Evolutionary conservation across 129 eudicot species (phyloP).

Genomic region (Scalesia atractyloides): DNA sequence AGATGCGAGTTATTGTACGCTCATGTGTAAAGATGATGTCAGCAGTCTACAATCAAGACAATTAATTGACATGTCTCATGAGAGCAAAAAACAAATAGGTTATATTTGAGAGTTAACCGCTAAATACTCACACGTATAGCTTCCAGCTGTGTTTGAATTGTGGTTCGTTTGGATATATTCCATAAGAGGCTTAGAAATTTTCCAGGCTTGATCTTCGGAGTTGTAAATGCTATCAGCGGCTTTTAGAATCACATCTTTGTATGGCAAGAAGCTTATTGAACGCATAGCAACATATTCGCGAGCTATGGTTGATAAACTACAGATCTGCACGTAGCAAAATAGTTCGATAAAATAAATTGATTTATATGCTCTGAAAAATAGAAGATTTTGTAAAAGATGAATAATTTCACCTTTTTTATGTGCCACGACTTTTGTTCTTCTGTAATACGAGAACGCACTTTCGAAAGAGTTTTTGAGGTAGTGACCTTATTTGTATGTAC

Average conservation of each 20-base stretch:
- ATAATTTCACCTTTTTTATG: constrained; percentile 57
- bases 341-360: not conserved
- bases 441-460: constrained; percentile 57
- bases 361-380: not conserved
- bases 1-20: constrained; percentile 4
- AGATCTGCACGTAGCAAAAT: constrained; percentile 53
- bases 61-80: constrained; percentile 7
- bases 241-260: constrained; percentile 71
- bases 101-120: constrained; percentile 4
- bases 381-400: not conserved
- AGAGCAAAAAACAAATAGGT: not conserved
- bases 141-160: constrained; percentile 71
- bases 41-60: constrained; percentile 4
- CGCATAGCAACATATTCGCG: constrained; percentile 94
- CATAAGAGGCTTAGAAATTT: constrained; percentile 65
- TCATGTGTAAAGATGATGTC: constrained; percentile 2
- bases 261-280: constrained; percentile 78
- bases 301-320: constrained; percentile 94
- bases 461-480: constrained; percentile 52
- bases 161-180: constrained; percentile 75
- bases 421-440: constrained; percentile 39
- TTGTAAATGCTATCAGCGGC: constrained; percentile 56
- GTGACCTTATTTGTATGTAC: constrained; percentile 39
- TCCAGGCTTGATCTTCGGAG: constrained; percentile 78
- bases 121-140: constrained; percentile 76